phyloP scores from a whole-genome alignment of 139 green algal genomes.

The Chlamydomonas applanata region DNA sequence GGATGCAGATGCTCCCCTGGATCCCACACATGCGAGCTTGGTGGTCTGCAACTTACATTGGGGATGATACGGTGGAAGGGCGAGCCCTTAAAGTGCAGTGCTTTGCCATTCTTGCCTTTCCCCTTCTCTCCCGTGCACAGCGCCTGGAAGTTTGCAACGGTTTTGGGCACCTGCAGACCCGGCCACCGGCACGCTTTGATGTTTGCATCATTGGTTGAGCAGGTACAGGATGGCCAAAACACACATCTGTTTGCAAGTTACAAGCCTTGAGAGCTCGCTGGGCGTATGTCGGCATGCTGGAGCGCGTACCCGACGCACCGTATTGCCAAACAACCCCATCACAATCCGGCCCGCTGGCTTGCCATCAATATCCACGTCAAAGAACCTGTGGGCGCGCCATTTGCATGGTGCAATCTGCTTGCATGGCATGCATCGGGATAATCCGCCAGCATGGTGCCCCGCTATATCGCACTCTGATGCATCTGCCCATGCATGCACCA shows the following conservation, averaged over 20 bases:
- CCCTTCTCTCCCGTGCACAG: constrained; percentile 53
- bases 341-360: constrained; percentile 69
- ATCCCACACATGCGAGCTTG: constrained; percentile 28
- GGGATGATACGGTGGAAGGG: constrained; percentile 44
- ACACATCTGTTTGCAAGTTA: no score
- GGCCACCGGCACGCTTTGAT: constrained; percentile 56
- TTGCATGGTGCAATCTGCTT: no score
- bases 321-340: constrained; percentile 77
- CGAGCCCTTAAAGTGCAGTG: constrained; percentile 58
- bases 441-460: no score
- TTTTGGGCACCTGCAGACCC: constrained; percentile 73
- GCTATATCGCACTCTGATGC: no score
- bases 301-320: background rate
- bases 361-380: constrained; percentile 69
- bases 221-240: no score
- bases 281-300: background rate
- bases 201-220: no score
- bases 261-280: no score
- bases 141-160: constrained; percentile 74
- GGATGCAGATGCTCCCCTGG: constrained; percentile 22
- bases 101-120: constrained; percentile 72
- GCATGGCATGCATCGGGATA: no score
- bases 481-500: no score
- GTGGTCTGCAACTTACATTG: constrained; percentile 12
- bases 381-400: constrained; percentile 29